Base-by-base conservation (phyloP, 179 eudicot species). In the Drosera spatulata region DNA sequence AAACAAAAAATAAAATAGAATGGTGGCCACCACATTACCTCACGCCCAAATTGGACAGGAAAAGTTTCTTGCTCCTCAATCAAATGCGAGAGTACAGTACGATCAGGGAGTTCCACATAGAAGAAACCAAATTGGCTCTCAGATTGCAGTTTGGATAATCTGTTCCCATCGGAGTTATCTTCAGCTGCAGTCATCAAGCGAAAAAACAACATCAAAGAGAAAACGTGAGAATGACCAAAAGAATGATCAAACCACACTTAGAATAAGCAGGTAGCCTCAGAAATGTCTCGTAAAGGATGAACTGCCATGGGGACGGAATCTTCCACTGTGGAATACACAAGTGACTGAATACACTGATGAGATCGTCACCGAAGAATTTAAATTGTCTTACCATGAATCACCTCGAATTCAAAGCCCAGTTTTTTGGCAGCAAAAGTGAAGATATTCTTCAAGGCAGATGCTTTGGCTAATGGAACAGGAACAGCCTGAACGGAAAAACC, bases 21-120 rank as follows among this genome's bases (percentile, higher is more conserved):
- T n/a, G n/a, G n/a, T n/a, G n/a, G n/a, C 41, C n/a, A 11, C 53
- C n/a, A 58, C 39, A 64, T 63, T 69, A 89, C 99, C 96, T 89
- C 99, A 53, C 99, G 95, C 38, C 97, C 99, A 69, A 93, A 93
- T 67, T 93, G 99, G 69, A 63, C 79, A 44, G 97, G 91, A 53
- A 93, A 89, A 66, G 78, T 78, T 66, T 87, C 88, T 68, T 82
- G 79, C 70, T 84, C 97, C 60, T 80, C 88, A 13, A 93, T 74
- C 62, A 76, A 46, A 74, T 86, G 97, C 51, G 73, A 81, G 59
- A 93, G 53, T 62, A 86, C 76, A 13, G 77, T 81, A 53, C 85
- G 94, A 58, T 83, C 97, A 61, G 93, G 95, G 58, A 93, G 80
- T 71, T 93, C 94, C 67, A 77, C 99, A 52, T 89, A 93, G 73